Evolutionary conservation across 768 basidiomycete species (phyloP).

Genomic region (Auriculariales sp.): DNA sequence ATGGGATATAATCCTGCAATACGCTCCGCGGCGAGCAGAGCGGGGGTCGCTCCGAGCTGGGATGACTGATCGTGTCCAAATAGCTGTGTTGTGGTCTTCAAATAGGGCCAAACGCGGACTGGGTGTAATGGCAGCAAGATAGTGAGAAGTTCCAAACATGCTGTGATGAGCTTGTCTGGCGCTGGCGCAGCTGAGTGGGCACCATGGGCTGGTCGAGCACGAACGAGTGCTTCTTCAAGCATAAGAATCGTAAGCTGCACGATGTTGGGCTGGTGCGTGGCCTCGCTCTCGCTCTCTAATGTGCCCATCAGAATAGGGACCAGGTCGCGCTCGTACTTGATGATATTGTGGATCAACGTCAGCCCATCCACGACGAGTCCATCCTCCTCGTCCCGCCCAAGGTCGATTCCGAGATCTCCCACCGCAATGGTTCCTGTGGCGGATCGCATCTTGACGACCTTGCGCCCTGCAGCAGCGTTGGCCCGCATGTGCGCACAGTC

Average conservation of each 20-base stretch:
- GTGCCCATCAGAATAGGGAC: constrained; percentile 52
- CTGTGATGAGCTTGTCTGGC: constrained; percentile 54
- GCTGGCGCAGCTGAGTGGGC: too few relatives aligned
- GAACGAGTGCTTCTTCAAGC: constrained; percentile 59
- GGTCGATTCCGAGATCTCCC: constrained; percentile 67
- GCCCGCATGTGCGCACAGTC: constrained; percentile 51
- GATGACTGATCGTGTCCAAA: constrained; percentile 44
- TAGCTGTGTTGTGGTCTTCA: constrained; percentile 63
- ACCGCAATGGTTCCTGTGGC: constrained; percentile 18
- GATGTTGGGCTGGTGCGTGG: constrained; percentile 40
- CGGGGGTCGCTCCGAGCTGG: constrained; percentile 39
- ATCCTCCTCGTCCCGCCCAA: constrained; percentile 46
- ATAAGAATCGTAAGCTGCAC: constrained; percentile 72
- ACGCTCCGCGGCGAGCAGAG: constrained; percentile 56
- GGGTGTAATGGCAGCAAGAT: constrained; percentile 65
- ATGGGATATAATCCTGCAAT: constrained; percentile 65
- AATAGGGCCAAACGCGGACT: constrained; percentile 78
- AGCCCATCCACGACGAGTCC: constrained; percentile 54
- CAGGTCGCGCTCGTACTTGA: constrained; percentile 53
- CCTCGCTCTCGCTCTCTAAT: constrained; percentile 42
- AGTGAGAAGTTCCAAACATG: constrained; percentile 68
- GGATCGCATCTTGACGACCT: constrained; percentile 20
- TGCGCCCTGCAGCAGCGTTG: constrained; percentile 29
- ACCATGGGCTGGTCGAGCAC: constrained; percentile 21
- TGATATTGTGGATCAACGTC: constrained; percentile 64